A percentile compares a stretch with the other conserved stretches of the same genome.
Evolutionary conservation across 2,329 filamentous ascomycete species (phyloP).

Genomic region (Fusarium avenaceum): DNA sequence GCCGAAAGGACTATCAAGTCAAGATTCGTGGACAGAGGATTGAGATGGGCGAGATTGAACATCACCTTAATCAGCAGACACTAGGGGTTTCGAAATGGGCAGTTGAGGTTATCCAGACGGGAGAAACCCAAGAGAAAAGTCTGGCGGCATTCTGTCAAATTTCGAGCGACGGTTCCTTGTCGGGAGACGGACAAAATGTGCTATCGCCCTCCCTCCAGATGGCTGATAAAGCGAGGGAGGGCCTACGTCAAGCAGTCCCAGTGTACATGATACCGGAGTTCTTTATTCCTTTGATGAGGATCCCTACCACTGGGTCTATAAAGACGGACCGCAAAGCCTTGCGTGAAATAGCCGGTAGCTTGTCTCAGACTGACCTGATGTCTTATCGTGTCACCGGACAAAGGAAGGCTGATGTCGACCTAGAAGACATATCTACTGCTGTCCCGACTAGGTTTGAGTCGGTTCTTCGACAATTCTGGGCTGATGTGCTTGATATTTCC

Average conservation of each 20-base stretch:
- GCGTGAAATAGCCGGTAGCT: not conserved
- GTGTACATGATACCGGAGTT: not conserved
- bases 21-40: constrained; percentile 45
- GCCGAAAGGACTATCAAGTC: constrained; percentile 43
- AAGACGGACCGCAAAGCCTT: constrained; percentile 3
- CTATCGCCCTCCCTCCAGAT: not conserved
- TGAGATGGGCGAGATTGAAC: constrained; percentile 44
- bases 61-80: not conserved
- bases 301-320: not conserved
- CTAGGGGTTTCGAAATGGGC: not conserved
- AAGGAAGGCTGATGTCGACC: not conserved
- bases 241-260: not conserved
- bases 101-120: not conserved
- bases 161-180: not conserved
- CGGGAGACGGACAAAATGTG: not conserved
- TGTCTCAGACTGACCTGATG: not conserved
- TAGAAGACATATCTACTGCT: not conserved
- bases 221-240: not conserved
- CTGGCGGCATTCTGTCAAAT: not conserved
- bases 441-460: not conserved
- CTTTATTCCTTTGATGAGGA: not conserved
- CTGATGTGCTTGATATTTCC: not conserved
- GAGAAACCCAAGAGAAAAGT: not conserved
- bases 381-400: not conserved
- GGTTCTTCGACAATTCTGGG: not conserved